A percentile compares a stretch with the other conserved stretches of the same genome.
phyloP scores from a whole-genome alignment of 1,284 basidiomycete species.

The Spongispora temasekensis region DNA sequence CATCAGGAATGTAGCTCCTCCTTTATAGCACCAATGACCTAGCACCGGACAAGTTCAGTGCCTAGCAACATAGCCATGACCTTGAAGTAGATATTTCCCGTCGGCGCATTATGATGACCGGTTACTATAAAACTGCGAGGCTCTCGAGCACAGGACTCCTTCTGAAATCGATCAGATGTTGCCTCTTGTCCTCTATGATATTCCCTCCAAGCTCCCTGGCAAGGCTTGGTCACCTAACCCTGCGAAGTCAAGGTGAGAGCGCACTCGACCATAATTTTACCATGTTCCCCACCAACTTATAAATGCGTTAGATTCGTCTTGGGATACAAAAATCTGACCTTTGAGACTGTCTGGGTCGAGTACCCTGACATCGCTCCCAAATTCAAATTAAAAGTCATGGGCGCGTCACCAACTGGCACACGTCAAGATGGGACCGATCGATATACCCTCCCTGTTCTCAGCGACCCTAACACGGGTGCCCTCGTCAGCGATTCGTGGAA shows the following conservation, averaged over 20 bases:
- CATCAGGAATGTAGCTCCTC: too few relatives aligned
- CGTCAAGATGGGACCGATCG: conserved; percentile 10
- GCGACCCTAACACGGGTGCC: conserved; percentile 34
- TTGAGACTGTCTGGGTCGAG: conserved; percentile 32
- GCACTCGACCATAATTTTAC: not conserved
- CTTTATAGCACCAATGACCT: too few relatives aligned
- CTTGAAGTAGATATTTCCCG: too few relatives aligned
- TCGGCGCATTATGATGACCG: too few relatives aligned
- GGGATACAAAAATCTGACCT: conserved; percentile 36
- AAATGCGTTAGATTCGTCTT: conserved; percentile 22
- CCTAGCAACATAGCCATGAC: too few relatives aligned
- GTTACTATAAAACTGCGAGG: too few relatives aligned
- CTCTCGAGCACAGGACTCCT: too few relatives aligned
- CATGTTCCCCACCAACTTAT: not conserved
- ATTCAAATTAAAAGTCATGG: conserved; percentile 29
- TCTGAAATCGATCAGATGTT: too few relatives aligned
- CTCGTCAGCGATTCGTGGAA: conserved; percentile 39
- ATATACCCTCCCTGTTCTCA: conserved; percentile 38
- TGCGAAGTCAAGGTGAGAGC: not conserved
- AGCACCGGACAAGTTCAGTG: too few relatives aligned
- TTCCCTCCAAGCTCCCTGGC: not conserved
- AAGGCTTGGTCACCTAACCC: not conserved
- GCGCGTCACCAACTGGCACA: conserved; percentile 23
- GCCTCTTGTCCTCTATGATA: not conserved
- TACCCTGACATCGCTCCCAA: conserved; percentile 30